Conservation (phyloP, 2,329 filamentous ascomycete genomes). For the Huntiella moniliformis region DNA sequence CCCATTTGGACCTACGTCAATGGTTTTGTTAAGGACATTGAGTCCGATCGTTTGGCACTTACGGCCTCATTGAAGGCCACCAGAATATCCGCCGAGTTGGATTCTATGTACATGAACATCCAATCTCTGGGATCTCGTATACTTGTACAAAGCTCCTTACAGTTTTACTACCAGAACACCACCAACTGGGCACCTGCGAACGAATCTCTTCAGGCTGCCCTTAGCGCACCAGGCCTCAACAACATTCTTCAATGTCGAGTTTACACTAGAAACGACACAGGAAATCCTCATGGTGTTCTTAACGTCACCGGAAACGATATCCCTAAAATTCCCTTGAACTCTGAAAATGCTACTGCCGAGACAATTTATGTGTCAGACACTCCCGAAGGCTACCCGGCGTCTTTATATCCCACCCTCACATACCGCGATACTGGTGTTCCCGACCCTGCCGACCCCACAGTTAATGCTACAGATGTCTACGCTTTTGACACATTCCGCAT, state of each 20-base stretch:
- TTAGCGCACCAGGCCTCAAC: conserved; percentile 38
- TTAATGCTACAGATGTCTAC: conserved; percentile 15
- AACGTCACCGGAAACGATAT: conserved; percentile 38
- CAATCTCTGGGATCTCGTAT: conserved; percentile 51
- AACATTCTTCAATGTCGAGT: conserved; percentile 53
- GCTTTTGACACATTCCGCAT: conserved; percentile 31
- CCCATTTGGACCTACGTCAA: conserved; percentile 49
- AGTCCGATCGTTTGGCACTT: conserved; percentile 46
- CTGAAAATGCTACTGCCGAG: conserved; percentile 35
- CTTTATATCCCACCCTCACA: conserved; percentile 63
- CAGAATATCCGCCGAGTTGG: conserved; percentile 59
- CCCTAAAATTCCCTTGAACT: conserved; percentile 42
- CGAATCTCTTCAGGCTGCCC: conserved; percentile 51
- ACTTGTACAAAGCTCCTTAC: conserved; percentile 35
- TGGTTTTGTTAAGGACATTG: conserved; percentile 31
- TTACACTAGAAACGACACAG: conserved; percentile 49
- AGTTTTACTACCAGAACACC: conserved; percentile 36
- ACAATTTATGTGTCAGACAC: conserved; percentile 41
- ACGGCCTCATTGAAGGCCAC: conserved; percentile 76
- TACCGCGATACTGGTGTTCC: conserved; percentile 30
- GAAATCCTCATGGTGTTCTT: conserved; percentile 35
- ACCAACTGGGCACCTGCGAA: conserved; percentile 42
- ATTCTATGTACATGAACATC: conserved; percentile 59
- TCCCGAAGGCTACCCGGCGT: conserved; percentile 47
- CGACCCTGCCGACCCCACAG: conserved; percentile 24